These are phyloP conservation scores for Stereum hirsutum DNA, from an alignment of 1,284 basidiomycete species.

Conservation along the genomic window DNA sequence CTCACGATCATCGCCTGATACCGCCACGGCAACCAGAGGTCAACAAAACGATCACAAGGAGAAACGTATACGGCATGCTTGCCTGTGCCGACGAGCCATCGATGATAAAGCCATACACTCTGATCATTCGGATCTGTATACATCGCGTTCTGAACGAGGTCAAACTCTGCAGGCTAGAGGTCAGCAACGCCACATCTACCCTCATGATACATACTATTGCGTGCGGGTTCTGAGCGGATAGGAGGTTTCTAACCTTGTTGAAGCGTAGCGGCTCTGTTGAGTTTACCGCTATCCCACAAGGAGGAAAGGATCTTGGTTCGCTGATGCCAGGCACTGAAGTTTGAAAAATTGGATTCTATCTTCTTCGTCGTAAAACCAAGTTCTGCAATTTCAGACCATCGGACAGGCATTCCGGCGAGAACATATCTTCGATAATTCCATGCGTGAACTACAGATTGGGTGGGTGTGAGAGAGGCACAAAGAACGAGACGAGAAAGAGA, in stretches of 20 bases:
- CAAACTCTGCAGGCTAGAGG: slow-evolving; percentile 58
- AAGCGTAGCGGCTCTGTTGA: slow-evolving; percentile 42
- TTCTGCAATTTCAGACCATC: slow-evolving; percentile 47
- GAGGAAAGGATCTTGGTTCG: slow-evolving; percentile 75
- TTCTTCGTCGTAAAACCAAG: slow-evolving; percentile 81
- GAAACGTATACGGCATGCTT: slow-evolving; percentile 11
- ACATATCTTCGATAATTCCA: slow-evolving; percentile 90
- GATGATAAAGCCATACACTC: slow-evolving; percentile 96
- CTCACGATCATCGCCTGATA: slow-evolving; percentile 36
- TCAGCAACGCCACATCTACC: background rate
- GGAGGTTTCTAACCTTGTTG: slow-evolving; percentile 46
- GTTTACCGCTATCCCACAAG: slow-evolving; percentile 54
- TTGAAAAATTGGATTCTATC: slow-evolving; percentile 93
- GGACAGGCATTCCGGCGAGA: slow-evolving; percentile 57
- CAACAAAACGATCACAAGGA: background rate
- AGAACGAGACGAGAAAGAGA: slow-evolving; percentile 1
- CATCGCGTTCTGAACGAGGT: slow-evolving; percentile 87
- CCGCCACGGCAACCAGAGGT: background rate
- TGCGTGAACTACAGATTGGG: slow-evolving; percentile 60
- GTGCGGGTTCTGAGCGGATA: background rate
- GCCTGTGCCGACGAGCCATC: slow-evolving; percentile 87
- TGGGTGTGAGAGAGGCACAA: background rate
- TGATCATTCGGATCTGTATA: slow-evolving; percentile 97
- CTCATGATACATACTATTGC: background rate
- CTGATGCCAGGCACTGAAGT: slow-evolving; percentile 99